These are phyloP conservation scores for Fusarium luffae DNA, from an alignment of 2,329 filamentous ascomycete genomes.

Conservation along the genomic window DNA sequence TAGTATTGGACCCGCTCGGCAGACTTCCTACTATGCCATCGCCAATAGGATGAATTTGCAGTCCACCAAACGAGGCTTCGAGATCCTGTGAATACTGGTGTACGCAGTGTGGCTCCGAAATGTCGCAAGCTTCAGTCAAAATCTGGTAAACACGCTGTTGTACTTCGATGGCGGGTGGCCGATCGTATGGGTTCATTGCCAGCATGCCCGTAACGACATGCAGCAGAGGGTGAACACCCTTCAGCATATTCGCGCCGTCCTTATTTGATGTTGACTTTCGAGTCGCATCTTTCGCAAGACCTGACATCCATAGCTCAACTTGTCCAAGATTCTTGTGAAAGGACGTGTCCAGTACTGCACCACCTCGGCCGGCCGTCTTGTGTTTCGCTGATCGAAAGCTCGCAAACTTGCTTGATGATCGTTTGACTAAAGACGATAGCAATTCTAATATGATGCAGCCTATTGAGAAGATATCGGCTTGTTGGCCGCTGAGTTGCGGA, in stretches of 20 bases:
- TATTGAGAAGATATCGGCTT: slow-evolving; percentile 78
- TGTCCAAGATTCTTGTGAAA: slow-evolving; percentile 78
- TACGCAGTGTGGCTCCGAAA: slow-evolving; percentile 65
- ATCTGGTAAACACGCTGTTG: slow-evolving; percentile 64
- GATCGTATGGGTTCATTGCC: slow-evolving; percentile 60
- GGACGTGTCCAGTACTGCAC: slow-evolving; percentile 73
- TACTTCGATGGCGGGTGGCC: slow-evolving; percentile 64
- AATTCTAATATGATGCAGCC: slow-evolving; percentile 80
- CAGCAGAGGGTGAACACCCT: slow-evolving; percentile 64
- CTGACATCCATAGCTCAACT: slow-evolving; percentile 74
- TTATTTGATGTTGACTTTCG: slow-evolving; percentile 55
- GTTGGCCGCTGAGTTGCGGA: slow-evolving; percentile 62
- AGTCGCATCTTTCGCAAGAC: slow-evolving; percentile 68
- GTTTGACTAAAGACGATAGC: slow-evolving; percentile 75
- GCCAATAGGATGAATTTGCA: slow-evolving; percentile 33
- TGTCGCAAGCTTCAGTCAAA: slow-evolving; percentile 59
- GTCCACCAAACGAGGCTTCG: slow-evolving; percentile 40
- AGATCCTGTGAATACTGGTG: slow-evolving; percentile 58
- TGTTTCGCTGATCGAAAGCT: slow-evolving; percentile 74
- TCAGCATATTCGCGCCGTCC: slow-evolving; percentile 59
- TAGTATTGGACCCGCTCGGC: slow-evolving; percentile 42
- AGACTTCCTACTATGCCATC: slow-evolving; percentile 19
- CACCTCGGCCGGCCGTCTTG: slow-evolving; percentile 67
- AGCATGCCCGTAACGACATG: slow-evolving; percentile 67
- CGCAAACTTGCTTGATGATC: slow-evolving; percentile 72